These are phyloP conservation scores for Pseudopediastrum boryanum DNA, from an alignment of 139 green algal species.

Conservation along the genomic window DNA sequence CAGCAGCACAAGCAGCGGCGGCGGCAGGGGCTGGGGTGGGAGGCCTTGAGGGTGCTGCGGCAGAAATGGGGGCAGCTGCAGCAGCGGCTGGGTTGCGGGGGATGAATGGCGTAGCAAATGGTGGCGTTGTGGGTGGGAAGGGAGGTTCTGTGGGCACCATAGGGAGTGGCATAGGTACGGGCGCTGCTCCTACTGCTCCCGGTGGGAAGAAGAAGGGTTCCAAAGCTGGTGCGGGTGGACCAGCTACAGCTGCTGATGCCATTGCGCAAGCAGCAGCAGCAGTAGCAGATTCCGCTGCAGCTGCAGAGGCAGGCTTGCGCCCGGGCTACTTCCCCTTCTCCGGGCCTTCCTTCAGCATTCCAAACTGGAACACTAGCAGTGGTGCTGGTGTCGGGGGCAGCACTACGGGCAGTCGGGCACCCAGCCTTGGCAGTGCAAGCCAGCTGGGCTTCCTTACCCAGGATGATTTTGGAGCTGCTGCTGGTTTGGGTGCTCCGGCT, in stretches of 20 bases:
- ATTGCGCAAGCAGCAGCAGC: background rate
- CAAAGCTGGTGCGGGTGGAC: too few species aligned
- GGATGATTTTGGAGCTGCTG: too few species aligned
- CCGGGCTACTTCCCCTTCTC: conserved; percentile 52
- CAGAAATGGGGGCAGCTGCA: background rate
- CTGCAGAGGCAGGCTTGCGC: background rate
- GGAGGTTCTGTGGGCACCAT: too few species aligned
- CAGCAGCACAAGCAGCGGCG: background rate
- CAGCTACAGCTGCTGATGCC: too few species aligned
- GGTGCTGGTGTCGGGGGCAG: background rate
- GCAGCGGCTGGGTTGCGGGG: background rate
- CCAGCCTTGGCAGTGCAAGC: background rate
- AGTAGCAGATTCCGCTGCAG: background rate
- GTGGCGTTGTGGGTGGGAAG: too few species aligned
- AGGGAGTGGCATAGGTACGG: too few species aligned
- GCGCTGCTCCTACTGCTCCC: too few species aligned
- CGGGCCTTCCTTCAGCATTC: conserved; percentile 52
- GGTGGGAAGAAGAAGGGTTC: too few species aligned
- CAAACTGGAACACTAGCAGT: conserved; percentile 19
- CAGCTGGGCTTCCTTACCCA: background rate
- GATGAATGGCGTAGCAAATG: background rate
- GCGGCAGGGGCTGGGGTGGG: background rate
- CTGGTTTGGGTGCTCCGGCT: too few species aligned
- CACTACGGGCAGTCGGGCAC: background rate
- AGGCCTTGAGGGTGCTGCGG: background rate